A percentile compares a stretch with the other conserved stretches of the same genome.
These are phyloP conservation scores for Allodekkera sacchari DNA, from an alignment of 805 yeast genomes.

Conservation along the genomic window DNA sequence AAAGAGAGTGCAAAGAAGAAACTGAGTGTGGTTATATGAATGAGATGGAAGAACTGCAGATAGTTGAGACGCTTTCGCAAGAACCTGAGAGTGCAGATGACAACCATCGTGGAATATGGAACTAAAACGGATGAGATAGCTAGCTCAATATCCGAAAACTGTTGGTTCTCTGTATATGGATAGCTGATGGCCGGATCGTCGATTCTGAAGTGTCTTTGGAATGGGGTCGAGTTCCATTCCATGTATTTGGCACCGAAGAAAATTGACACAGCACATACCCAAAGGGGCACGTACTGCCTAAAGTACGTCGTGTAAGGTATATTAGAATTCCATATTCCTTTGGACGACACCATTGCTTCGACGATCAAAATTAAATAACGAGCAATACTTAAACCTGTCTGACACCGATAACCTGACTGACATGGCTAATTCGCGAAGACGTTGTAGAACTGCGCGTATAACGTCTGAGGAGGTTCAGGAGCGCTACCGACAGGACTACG, in stretches of 20 bases:
- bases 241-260: slow-evolving; percentile 8
- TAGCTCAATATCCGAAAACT: slow-evolving; percentile 21
- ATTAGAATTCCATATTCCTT: too few relatives aligned
- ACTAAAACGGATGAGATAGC: slow-evolving; percentile 28
- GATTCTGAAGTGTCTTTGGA: slow-evolving; percentile 36
- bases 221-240: slow-evolving; percentile 29
- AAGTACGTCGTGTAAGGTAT: too few relatives aligned
- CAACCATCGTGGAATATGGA: slow-evolving; percentile 26
- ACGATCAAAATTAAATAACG: too few relatives aligned
- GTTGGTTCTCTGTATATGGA: slow-evolving; percentile 37
- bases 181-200: slow-evolving; percentile 36
- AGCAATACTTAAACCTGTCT: too few relatives aligned
- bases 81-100: slow-evolving; percentile 13
- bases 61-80: slow-evolving; percentile 5
- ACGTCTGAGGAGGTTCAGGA: too few relatives aligned
- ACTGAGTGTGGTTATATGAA: slow-evolving; percentile 28
- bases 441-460: too few relatives aligned
- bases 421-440: too few relatives aligned
- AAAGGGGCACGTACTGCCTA: slow-evolving; percentile 7
- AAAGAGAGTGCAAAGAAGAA: slow-evolving; percentile 33
- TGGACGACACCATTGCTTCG: too few relatives aligned
- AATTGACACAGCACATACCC: slow-evolving; percentile 9
- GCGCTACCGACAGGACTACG: too few relatives aligned
- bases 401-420: too few relatives aligned
- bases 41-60: slow-evolving; percentile 28